Evolutionary conservation across 768 basidiomycete species (phyloP).

Genomic region (Suillus ampliporus): DNA sequence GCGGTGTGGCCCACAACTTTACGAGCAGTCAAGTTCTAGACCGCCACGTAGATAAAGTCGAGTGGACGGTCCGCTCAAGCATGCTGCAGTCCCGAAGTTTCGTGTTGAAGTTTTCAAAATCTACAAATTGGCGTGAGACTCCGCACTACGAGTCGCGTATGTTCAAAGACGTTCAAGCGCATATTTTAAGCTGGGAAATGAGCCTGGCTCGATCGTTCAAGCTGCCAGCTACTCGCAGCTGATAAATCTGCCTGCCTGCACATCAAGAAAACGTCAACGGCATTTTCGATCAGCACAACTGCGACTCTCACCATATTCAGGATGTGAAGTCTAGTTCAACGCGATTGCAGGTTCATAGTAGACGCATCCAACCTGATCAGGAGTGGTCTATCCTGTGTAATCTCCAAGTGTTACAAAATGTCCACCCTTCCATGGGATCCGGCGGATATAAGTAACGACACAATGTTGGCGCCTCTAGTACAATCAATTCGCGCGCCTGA

Average conservation of each 20-base stretch:
- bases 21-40: not conserved
- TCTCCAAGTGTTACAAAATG: not conserved
- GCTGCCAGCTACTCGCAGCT: not conserved
- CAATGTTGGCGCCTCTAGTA: not conserved
- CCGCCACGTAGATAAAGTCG: not conserved
- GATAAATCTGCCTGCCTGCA: not conserved
- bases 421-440: not conserved
- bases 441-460: slow-evolving; percentile 9
- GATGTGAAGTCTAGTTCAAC: not conserved
- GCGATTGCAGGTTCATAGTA: not conserved
- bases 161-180: not conserved
- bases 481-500: slow-evolving; percentile 9
- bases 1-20: too few species aligned
- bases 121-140: slow-evolving; percentile 2
- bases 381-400: not conserved
- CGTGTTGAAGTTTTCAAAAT: too few species aligned
- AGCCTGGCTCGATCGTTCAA: not conserved
- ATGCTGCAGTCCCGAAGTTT: not conserved
- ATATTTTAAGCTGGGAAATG: not conserved
- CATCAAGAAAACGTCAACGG: not conserved
- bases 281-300: not conserved
- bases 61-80: not conserved
- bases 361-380: not conserved
- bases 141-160: not conserved
- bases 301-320: not conserved